Evolutionary conservation across 208 protist genomes (phyloP).

Genomic region (Naegleria lovaniensis): DNA sequence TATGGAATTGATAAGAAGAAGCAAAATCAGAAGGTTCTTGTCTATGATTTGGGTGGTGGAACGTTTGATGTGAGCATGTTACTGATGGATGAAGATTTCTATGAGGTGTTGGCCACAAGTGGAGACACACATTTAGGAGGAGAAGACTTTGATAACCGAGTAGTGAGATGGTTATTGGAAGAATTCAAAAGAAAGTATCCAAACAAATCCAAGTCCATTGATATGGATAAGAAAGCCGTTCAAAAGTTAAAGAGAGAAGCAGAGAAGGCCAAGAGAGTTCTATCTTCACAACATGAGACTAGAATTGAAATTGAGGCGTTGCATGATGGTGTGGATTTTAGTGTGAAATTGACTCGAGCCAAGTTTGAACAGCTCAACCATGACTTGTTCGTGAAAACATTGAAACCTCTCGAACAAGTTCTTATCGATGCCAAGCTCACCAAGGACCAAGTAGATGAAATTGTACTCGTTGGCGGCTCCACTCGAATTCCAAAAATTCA

Average conservation of each 20-base stretch:
- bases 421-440: slow-evolving; percentile 50
- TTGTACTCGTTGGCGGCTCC: slow-evolving; percentile 59
- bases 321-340: slow-evolving; percentile 81
- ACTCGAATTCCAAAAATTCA: slow-evolving; percentile 84
- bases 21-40: slow-evolving; percentile 51
- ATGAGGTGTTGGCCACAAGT: slow-evolving; percentile 94
- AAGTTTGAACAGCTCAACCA: slow-evolving; percentile 73
- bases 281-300: slow-evolving; percentile 58
- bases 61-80: slow-evolving; percentile 84
- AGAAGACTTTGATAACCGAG: slow-evolving; percentile 92
- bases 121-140: slow-evolving; percentile 98
- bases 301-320: slow-evolving; percentile 68
- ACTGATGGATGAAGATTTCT: slow-evolving; percentile 90
- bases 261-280: slow-evolving; percentile 72
- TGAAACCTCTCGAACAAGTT: slow-evolving; percentile 41
- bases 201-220: background rate
- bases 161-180: slow-evolving; percentile 86
- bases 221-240: background rate
- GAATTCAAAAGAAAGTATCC: slow-evolving; percentile 62
- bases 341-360: slow-evolving; percentile 68
- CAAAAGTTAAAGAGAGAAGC: background rate
- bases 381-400: slow-evolving; percentile 41
- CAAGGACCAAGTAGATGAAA: slow-evolving; percentile 50
- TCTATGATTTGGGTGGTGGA: slow-evolving; percentile 79
- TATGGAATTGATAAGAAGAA: slow-evolving; percentile 72